A percentile compares a stretch with the other conserved stretches of the same genome.
These are phyloP conservation scores for Picochlorum costavermella DNA, from an alignment of 139 green algal species.

Conservation along the genomic window DNA sequence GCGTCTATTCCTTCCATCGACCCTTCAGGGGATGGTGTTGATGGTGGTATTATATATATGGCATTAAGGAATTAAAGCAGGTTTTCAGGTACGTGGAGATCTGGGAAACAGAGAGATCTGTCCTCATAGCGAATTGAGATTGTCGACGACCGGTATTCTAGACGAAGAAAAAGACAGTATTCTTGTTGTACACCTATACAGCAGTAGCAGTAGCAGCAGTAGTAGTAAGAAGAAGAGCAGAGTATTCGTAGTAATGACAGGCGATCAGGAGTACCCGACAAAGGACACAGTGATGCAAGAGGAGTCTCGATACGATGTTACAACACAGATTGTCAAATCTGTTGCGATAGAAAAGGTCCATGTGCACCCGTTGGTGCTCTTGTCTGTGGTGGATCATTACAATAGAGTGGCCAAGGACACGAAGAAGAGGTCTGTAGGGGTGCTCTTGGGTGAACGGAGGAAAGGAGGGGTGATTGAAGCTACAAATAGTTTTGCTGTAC, in stretches of 20 bases:
- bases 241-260: not conserved
- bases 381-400: slow-evolving; percentile 97
- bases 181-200: no score
- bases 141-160: no score
- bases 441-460: slow-evolving; percentile 81
- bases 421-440: slow-evolving; percentile 87
- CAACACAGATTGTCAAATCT: slow-evolving; percentile 3
- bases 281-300: no score
- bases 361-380: slow-evolving; percentile 93
- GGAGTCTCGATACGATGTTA: not conserved
- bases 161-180: no score
- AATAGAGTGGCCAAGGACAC: slow-evolving; percentile 94
- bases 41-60: no score
- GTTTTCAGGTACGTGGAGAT: no score
- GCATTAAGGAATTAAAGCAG: no score
- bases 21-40: no score
- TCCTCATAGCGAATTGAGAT: no score
- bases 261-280: not conserved
- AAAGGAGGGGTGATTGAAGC: slow-evolving; percentile 81
- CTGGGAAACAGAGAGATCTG: no score
- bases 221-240: not conserved
- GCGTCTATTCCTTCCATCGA: no score
- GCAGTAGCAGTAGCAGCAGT: no score
- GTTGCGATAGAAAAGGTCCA: slow-evolving; percentile 65
- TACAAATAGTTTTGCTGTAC: slow-evolving; percentile 96